These are phyloP conservation scores for Blastomyces gilchristii DNA, from an alignment of 2,329 filamentous ascomycete genomes.

Conservation along the genomic window DNA sequence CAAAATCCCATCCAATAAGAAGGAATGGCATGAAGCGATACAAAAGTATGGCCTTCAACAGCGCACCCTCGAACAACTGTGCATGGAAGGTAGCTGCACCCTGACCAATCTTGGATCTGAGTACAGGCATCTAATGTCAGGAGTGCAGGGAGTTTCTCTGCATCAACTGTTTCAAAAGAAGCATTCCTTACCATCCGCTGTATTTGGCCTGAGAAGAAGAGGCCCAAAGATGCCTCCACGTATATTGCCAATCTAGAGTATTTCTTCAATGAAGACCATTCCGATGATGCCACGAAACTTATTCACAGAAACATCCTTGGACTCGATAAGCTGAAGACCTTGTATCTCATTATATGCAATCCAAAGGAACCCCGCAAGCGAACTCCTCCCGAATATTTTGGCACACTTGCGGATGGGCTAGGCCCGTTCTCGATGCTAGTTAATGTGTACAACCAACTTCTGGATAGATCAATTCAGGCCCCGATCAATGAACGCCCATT, in stretches of 20 bases:
- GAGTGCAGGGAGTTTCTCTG: constrained; percentile 13
- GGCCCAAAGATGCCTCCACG: constrained; percentile 4
- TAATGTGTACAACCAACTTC: constrained; percentile 7
- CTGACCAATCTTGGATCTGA: constrained; percentile 7
- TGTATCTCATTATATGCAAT: constrained; percentile 12
- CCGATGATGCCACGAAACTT: constrained; percentile 8
- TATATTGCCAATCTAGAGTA: constrained; percentile 13
- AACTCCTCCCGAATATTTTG: constrained; percentile 9
- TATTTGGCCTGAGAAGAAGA: constrained; percentile 12
- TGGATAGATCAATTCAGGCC: constrained; percentile 9
- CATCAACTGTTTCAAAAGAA: constrained; percentile 14
- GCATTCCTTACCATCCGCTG: constrained; percentile 13
- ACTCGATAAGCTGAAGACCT: constrained; percentile 11
- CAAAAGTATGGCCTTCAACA: constrained; percentile 11
- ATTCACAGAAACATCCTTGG: constrained; percentile 11
- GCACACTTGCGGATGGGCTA: constrained; percentile 6
- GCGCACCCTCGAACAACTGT: constrained; percentile 10
- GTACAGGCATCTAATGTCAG: constrained; percentile 6
- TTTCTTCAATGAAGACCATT: constrained; percentile 14
- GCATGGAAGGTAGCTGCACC: constrained; percentile 11
- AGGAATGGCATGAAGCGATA: constrained; percentile 12
- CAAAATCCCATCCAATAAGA: constrained; percentile 12
- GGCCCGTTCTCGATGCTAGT: constrained; percentile 1
- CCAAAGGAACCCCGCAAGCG: constrained; percentile 8
- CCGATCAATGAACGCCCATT: background rate